phyloP scores from a whole-genome alignment of 2,329 filamentous ascomycete species.

The Alternaria sp. region DNA sequence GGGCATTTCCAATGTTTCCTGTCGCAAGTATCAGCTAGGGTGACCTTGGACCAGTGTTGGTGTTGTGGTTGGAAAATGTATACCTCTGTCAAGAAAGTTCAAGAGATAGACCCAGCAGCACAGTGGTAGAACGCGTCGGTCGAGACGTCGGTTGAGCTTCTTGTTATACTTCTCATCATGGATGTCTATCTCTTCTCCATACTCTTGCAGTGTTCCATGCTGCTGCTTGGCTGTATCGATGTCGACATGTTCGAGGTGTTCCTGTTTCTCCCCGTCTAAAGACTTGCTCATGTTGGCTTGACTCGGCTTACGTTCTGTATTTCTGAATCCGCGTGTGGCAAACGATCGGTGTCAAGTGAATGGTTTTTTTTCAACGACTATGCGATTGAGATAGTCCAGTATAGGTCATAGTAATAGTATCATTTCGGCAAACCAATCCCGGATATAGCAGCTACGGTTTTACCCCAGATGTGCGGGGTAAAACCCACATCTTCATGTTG shows the following conservation, averaged over 20 bases:
- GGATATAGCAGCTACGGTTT: slow-evolving; percentile 7
- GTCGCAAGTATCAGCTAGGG: not conserved
- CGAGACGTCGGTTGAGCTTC: slow-evolving; percentile 7
- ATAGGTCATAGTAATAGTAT: not conserved
- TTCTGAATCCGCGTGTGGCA: not conserved
- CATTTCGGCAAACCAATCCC: not conserved
- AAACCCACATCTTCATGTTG: not conserved
- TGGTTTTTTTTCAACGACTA: not conserved
- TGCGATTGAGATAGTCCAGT: not conserved
- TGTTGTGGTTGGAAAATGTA: not conserved
- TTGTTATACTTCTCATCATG: slow-evolving; percentile 7
- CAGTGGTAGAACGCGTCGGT: slow-evolving; percentile 6
- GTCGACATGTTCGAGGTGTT: slow-evolving; percentile 1
- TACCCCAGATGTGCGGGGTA: slow-evolving; percentile 11
- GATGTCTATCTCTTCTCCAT: slow-evolving; percentile 3
- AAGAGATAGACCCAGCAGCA: slow-evolving; percentile 13
- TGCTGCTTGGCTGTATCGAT: not conserved
- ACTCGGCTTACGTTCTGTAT: not conserved
- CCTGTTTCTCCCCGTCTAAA: not conserved
- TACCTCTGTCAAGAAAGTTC: slow-evolving; percentile 10
- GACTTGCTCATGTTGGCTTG: slow-evolving; percentile 1
- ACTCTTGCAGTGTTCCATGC: not conserved
- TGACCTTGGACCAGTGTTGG: not conserved
- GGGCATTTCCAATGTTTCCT: slow-evolving; percentile 67
- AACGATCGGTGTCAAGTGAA: not conserved